Conservation (phyloP, 2,329 filamentous ascomycete genomes). For the Eurotiales sp. region DNA sequence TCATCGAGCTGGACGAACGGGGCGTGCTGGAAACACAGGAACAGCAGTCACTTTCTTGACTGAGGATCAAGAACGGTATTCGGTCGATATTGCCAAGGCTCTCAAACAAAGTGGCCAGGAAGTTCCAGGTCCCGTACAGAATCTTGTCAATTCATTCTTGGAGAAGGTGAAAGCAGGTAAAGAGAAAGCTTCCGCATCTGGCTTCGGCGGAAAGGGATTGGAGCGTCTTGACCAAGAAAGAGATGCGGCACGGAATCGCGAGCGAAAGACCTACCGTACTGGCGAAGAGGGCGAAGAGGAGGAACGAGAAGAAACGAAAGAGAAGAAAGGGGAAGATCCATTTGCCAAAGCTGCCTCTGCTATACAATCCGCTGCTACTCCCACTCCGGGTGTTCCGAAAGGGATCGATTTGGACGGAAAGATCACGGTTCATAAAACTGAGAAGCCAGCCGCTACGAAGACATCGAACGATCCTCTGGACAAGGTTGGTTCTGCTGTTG, state of each 20-base stretch:
- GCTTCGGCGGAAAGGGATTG: constrained; percentile 92
- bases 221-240: constrained; percentile 89
- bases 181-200: constrained; percentile 75
- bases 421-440: constrained; percentile 69
- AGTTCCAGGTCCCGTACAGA: constrained; percentile 66
- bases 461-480: constrained; percentile 65
- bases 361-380: constrained; percentile 55
- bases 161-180: constrained; percentile 92
- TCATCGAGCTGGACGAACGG: constrained; percentile 88
- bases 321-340: constrained; percentile 60
- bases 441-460: constrained; percentile 48
- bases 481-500: constrained; percentile 85
- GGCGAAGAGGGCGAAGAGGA: constrained; percentile 79
- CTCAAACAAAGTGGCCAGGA: constrained; percentile 86
- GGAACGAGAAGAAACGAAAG: constrained; percentile 63
- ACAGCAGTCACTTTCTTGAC: constrained; percentile 94
- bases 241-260: constrained; percentile 77
- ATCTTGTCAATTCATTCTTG: constrained; percentile 64
- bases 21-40: constrained; percentile 88
- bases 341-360: constrained; percentile 59
- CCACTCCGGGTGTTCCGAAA: constrained; percentile 45
- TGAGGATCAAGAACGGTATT: constrained; percentile 85
- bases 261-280: constrained; percentile 85
- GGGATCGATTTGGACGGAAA: constrained; percentile 62
- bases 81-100: constrained; percentile 83